A percentile compares a stretch with the other conserved stretches of the same genome.
These are phyloP conservation scores for Fonsecaea pedrosoi DNA, from an alignment of 2,329 filamentous ascomycete species.

Conservation along the genomic window DNA sequence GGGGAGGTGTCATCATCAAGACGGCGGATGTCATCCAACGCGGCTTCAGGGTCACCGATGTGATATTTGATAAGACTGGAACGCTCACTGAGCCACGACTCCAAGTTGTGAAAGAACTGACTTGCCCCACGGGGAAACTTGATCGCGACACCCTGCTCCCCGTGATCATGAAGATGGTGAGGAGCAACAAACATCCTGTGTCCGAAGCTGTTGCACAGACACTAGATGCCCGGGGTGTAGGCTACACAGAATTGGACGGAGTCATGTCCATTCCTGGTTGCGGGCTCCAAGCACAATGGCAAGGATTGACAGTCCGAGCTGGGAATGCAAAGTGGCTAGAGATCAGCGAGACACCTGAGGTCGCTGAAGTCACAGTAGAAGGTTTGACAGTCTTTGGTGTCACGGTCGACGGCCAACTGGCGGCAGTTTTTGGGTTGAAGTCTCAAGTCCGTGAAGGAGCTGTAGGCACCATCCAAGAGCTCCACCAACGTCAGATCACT, in stretches of 20 bases:
- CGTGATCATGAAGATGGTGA: conserved; percentile 20
- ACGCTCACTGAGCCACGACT: conserved; percentile 70
- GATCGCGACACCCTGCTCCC: conserved; percentile 10
- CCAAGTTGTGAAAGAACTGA: conserved; percentile 45
- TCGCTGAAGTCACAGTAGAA: conserved; percentile 48
- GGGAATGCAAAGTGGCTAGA: conserved; percentile 47
- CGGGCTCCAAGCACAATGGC: conserved; percentile 37
- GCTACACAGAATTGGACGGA: conserved; percentile 35
- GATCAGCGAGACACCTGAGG: conserved; percentile 43
- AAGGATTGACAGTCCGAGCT: conserved; percentile 27
- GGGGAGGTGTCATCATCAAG: conserved; percentile 72
- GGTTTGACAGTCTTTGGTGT: conserved; percentile 64
- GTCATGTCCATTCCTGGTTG: conserved; percentile 43
- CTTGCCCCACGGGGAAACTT: conserved; percentile 10
- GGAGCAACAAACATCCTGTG: conserved; percentile 58
- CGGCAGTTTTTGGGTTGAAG: conserved; percentile 60
- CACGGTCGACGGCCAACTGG: conserved; percentile 53
- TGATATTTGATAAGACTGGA: conserved; percentile 82
- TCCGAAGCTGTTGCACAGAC: conserved; percentile 56
- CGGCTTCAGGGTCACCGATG: conserved; percentile 66
- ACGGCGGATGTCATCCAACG: conserved; percentile 68
- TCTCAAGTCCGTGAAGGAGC: conserved; percentile 59
- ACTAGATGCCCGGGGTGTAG: conserved; percentile 43
- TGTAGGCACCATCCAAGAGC: conserved; percentile 57
- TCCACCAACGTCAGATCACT: conserved; percentile 56